Percentiles rank a stretch among this genome's conserved stretches.
Conservation (phyloP, 1,284 basidiomycete species). For the Moesziomyces parantarcticus region DNA sequence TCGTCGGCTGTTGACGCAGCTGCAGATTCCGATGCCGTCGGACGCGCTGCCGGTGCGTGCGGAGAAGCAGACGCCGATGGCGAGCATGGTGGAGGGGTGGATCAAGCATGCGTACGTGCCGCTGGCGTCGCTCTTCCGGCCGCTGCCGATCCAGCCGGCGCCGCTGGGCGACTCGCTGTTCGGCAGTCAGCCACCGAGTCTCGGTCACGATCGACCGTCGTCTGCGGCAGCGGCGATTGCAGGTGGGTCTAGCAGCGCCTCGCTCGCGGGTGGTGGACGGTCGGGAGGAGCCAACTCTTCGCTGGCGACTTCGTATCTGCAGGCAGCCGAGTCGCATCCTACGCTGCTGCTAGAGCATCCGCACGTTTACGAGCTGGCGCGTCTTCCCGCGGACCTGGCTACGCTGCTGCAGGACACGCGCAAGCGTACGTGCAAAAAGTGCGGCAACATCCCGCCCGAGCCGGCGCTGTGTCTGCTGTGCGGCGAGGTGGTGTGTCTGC, state of each 20-base stretch:
- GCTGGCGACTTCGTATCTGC: conserved; percentile 42
- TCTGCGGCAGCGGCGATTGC: conserved; percentile 21
- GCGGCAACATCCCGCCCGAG: conserved; percentile 82
- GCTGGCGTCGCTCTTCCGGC: conserved; percentile 64
- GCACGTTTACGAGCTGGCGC: conserved; percentile 82
- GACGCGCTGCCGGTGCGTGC: conserved; percentile 57
- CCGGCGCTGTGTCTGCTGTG: conserved; percentile 93
- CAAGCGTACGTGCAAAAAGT: conserved; percentile 79
- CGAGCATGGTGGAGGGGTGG: conserved; percentile 66
- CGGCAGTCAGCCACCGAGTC: conserved; percentile 8
- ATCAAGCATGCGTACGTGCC: conserved; percentile 66
- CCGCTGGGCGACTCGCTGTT: conserved; percentile 34
- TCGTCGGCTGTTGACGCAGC: conserved; percentile 45
- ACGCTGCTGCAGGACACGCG: conserved; percentile 80
- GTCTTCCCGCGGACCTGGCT: conserved; percentile 84
- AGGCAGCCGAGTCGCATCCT: conserved; percentile 62
- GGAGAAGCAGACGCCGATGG: conserved; percentile 62
- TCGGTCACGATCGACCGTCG: conserved; percentile 29
- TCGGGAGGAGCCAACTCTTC: conserved; percentile 15
- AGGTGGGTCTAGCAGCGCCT: conserved; percentile 18
- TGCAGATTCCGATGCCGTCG: conserved; percentile 58
- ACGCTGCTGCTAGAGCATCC: conserved; percentile 79
- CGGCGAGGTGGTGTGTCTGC: conserved; percentile 87
- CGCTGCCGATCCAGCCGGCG: conserved; percentile 59
- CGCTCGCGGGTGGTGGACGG: conserved; percentile 27